Conservation (phyloP, 495 filamentous ascomycete species). For the Barbatosphaeria neglecta region DNA sequence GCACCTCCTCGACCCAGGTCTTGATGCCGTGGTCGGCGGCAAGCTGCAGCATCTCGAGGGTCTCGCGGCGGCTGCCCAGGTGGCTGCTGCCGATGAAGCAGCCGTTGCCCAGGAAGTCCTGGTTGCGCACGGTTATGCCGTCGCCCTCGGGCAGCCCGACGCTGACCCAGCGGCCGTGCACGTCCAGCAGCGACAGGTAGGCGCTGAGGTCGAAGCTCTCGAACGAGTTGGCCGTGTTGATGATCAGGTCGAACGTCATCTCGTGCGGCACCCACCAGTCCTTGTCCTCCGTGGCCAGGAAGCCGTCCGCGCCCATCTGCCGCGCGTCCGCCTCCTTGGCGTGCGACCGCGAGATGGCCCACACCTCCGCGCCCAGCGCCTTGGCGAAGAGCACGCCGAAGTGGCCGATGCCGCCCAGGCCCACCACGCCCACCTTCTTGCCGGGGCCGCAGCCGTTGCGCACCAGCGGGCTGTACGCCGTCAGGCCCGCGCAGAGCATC, state of each 20-base stretch:
- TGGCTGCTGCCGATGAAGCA: constrained; percentile 73
- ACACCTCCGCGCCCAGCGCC: constrained; percentile 58
- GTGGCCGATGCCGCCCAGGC: constrained; percentile 61
- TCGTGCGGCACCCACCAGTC: constrained; percentile 49
- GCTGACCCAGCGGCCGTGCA: constrained; percentile 72
- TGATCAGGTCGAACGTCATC: constrained; percentile 48
- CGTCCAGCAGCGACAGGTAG: constrained; percentile 69
- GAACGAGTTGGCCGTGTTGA: constrained; percentile 44
- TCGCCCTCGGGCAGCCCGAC: constrained; percentile 76
- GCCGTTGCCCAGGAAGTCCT: constrained; percentile 65
- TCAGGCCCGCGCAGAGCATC: constrained; percentile 84
- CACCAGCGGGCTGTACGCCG: constrained; percentile 66
- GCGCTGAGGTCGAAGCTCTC: constrained; percentile 47
- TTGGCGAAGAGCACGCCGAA: constrained; percentile 61
- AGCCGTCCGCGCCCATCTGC: constrained; percentile 63
- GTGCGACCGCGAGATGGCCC: constrained; percentile 56
- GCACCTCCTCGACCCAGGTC: constrained; percentile 69
- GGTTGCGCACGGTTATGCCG: constrained; percentile 61
- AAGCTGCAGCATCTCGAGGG: constrained; percentile 70
- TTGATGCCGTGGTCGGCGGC: constrained; percentile 71
- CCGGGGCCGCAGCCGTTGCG: constrained; percentile 62
- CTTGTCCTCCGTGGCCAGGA: constrained; percentile 54
- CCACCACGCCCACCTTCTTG: constrained; percentile 72
- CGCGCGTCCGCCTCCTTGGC: constrained; percentile 57
- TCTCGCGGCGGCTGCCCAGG: constrained; percentile 70